phyloP scores from a whole-genome alignment of 139 green algal genomes.

The Coccomyxa sp. region DNA sequence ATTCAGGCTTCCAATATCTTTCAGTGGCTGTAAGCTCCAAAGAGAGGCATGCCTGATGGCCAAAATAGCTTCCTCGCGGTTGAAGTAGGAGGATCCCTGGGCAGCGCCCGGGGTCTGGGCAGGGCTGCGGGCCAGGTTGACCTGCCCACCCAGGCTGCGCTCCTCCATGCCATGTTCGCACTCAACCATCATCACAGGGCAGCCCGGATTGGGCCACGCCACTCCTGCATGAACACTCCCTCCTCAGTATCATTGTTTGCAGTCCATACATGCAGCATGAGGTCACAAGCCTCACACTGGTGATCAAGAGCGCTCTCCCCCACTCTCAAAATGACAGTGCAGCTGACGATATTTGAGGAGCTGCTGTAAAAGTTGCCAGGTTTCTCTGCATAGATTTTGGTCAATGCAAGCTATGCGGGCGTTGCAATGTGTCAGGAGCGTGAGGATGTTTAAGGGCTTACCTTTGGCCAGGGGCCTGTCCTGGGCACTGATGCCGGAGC shows the following conservation, averaged over 20 bases:
- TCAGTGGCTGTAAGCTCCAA: not conserved
- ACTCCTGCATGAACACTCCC: conserved; percentile 33
- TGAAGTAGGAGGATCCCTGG: conserved; percentile 43
- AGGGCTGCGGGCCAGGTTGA: not conserved
- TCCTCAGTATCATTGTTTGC: no score
- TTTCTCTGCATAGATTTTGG: no score
- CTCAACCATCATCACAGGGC: conserved; percentile 45
- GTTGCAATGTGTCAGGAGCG: not conserved
- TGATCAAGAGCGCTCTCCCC: not conserved
- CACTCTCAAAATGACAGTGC: not conserved
- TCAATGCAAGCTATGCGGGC: no score
- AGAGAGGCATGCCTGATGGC: conserved; percentile 35
- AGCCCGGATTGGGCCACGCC: conserved; percentile 38
- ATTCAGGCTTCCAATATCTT: no score
- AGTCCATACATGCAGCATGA: no score
- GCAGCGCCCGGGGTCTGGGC: not conserved
- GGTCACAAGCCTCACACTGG: not conserved
- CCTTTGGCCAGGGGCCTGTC: conserved; percentile 26
- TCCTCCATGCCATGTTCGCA: conserved; percentile 29
- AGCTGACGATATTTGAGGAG: no score
- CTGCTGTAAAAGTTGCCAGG: no score
- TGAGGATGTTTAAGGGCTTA: not conserved
- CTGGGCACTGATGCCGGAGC: conserved; percentile 17
- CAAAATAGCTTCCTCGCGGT: conserved; percentile 56
- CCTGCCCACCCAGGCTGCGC: conserved; percentile 1